phyloP scores from a whole-genome alignment of 768 basidiomycete genomes.

The Leccinum obscurum region DNA sequence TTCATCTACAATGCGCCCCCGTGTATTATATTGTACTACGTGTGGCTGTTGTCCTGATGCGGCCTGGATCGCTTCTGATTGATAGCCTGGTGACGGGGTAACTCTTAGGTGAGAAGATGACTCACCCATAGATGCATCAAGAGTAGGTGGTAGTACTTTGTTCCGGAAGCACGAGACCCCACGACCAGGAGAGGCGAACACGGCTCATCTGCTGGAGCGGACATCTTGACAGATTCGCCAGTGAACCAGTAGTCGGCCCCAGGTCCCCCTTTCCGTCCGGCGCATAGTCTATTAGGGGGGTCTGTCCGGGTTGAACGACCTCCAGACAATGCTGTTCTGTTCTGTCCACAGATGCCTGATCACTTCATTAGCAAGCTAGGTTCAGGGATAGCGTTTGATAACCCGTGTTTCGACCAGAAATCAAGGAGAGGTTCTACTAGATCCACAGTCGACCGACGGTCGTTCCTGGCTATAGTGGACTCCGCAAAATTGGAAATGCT shows the following conservation, averaged over 20 bases:
- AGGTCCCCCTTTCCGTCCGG: constrained; percentile 16
- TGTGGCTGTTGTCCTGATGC: neutral
- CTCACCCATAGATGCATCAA: neutral
- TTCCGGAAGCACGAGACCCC: constrained; percentile 2
- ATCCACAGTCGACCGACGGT: constrained; percentile 54
- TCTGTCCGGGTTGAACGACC: constrained; percentile 10
- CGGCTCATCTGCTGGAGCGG: constrained; percentile 3
- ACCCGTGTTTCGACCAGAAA: constrained; percentile 30
- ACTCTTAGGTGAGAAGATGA: neutral
- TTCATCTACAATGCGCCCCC: neutral
- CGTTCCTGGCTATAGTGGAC: constrained; percentile 62
- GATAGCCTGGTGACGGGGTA: neutral
- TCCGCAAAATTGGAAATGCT: constrained; percentile 5
- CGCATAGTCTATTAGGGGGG: constrained; percentile 1
- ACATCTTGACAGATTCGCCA: constrained; percentile 12
- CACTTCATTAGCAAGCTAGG: neutral
- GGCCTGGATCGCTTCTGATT: neutral
- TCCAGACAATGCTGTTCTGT: constrained; percentile 16
- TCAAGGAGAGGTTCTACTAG: constrained; percentile 42
- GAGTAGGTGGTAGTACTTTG: neutral
- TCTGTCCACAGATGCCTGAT: neutral
- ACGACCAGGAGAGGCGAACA: constrained; percentile 13
- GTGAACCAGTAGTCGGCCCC: constrained; percentile 6
- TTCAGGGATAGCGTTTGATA: constrained; percentile 2
- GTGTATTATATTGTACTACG: neutral